phyloP scores from a whole-genome alignment of 2,329 filamentous ascomycete species.

The Fusarium sp. region DNA sequence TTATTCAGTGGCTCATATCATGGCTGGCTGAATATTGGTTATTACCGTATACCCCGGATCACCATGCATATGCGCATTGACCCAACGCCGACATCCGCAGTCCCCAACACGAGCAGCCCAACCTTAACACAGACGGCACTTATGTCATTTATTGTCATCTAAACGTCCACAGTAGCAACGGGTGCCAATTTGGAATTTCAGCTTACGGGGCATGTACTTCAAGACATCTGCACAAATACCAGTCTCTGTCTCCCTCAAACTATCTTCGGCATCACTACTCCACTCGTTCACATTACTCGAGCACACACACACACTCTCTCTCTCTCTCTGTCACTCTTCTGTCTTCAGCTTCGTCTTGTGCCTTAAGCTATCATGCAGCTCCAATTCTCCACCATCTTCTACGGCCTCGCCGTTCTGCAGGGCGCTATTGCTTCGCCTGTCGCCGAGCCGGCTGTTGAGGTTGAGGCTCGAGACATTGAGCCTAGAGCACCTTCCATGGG shows the following conservation, averaged over 20 bases:
- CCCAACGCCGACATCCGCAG: not conserved
- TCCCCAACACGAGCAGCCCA: not conserved
- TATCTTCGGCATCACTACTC: not conserved
- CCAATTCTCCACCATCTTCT: not conserved
- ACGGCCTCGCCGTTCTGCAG: not conserved
- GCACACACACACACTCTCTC: not conserved
- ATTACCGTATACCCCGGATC: not conserved
- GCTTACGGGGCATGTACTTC: not conserved
- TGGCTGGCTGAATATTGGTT: not conserved
- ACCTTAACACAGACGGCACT: not conserved
- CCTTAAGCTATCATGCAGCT: not conserved
- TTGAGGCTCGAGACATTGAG: not conserved
- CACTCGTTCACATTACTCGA: not conserved
- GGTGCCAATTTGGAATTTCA: not conserved
- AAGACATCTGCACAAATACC: not conserved
- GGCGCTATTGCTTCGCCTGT: not conserved
- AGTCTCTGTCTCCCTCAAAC: not conserved
- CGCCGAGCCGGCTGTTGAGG: not conserved
- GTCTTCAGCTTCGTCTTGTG: not conserved
- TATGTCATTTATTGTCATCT: not conserved
- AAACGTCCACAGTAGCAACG: not conserved
- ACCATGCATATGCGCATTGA: not conserved
- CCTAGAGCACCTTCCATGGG: not conserved
- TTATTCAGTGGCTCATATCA: not conserved
- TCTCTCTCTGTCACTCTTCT: not conserved